These are phyloP conservation scores for Melaleuca quinquenervia DNA, from an alignment of 345 rosid species.

Conservation along the genomic window DNA sequence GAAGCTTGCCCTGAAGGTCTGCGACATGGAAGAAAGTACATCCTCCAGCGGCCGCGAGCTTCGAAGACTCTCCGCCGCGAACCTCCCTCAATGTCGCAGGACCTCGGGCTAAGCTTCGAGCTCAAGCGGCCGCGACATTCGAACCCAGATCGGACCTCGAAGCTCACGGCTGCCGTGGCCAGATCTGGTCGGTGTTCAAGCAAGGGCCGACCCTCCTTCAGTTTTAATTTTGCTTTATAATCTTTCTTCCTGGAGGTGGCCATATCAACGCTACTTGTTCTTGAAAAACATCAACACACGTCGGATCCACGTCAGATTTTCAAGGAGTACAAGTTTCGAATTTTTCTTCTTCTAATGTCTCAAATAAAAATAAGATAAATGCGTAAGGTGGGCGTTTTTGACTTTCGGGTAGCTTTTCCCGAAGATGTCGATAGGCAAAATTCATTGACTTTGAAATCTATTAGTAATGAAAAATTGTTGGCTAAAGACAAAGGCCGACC, in stretches of 20 bases:
- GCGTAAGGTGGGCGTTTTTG: background rate
- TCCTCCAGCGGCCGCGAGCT: background rate
- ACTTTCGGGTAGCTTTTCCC: background rate
- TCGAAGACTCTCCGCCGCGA: background rate
- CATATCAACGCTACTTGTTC: background rate
- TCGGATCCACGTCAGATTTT: background rate
- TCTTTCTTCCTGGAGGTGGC: background rate
- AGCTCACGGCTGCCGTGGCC: background rate
- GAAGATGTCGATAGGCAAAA: background rate
- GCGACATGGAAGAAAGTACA: background rate
- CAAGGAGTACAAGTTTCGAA: no score
- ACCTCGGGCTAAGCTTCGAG: background rate
- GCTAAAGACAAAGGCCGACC: background rate
- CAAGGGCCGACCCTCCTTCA: background rate
- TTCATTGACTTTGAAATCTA: background rate
- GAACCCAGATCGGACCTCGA: background rate
- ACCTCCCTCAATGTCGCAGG: background rate
- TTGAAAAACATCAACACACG: background rate
- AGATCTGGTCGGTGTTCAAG: background rate
- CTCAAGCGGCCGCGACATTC: background rate
- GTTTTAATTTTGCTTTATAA: background rate
- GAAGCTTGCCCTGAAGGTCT: background rate
- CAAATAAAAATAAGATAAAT: no score
- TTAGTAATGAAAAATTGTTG: background rate
- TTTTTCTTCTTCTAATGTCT: no score